phyloP scores from a whole-genome alignment of 768 basidiomycete species.

The Rhodosporidiobolus sp. region DNA sequence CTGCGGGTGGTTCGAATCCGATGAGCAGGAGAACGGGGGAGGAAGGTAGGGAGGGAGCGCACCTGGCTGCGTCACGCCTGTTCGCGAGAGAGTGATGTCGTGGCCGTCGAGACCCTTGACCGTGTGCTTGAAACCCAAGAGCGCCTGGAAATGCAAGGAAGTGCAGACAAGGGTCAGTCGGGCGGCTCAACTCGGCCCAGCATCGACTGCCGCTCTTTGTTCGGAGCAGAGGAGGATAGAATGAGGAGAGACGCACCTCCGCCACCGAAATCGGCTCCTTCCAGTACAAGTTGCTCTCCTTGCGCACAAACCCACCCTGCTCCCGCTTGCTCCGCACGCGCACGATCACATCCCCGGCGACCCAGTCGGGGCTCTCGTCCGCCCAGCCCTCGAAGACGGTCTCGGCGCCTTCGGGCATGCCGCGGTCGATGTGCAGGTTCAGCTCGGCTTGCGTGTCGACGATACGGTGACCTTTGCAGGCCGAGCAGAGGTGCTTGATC shows the following conservation, averaged over 20 bases:
- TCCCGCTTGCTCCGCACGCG: slow-evolving; percentile 74
- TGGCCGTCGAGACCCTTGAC: slow-evolving; percentile 90
- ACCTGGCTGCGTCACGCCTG: slow-evolving; percentile 90
- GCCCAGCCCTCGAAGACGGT: slow-evolving; percentile 93
- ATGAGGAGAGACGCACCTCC: slow-evolving; percentile 60
- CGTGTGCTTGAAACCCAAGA: slow-evolving; percentile 93
- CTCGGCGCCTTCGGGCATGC: slow-evolving; percentile 90
- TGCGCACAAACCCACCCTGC: slow-evolving; percentile 78
- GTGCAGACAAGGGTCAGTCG: no score
- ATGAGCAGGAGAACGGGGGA: neutral
- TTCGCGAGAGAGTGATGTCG: slow-evolving; percentile 64
- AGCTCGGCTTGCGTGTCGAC: slow-evolving; percentile 61
- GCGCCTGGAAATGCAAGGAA: slow-evolving; percentile 61
- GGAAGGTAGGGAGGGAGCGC: slow-evolving; percentile 35
- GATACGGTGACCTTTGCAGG: slow-evolving; percentile 62
- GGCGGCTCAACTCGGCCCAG: no score
- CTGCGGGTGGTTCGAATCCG: slow-evolving; percentile 50
- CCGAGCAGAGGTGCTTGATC: slow-evolving; percentile 73
- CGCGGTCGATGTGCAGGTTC: slow-evolving; percentile 77
- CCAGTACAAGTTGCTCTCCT: slow-evolving; percentile 88
- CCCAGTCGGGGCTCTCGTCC: slow-evolving; percentile 94
- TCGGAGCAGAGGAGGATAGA: neutral
- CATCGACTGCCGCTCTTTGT: no score
- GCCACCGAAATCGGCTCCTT: slow-evolving; percentile 84
- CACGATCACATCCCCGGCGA: slow-evolving; percentile 86